Conservation (phyloP, 2,329 filamentous ascomycete genomes). For the Aschersonia sp. region DNA sequence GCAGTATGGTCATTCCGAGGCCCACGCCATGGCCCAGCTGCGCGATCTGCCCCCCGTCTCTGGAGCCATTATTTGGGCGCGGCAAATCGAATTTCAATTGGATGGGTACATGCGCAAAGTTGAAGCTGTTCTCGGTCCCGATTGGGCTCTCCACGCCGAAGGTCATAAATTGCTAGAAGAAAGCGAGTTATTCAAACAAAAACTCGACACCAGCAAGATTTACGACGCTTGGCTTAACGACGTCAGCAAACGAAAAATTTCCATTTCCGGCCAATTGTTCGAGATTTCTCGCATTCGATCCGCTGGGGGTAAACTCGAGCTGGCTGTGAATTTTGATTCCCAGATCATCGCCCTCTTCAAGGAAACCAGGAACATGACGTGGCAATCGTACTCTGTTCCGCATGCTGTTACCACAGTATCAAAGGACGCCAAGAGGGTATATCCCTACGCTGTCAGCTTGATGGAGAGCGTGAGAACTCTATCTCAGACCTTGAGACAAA, state of each 20-base stretch:
- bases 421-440: constrained; percentile 97
- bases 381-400: constrained; percentile 89
- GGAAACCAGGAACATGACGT: constrained; percentile 88
- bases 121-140: constrained; percentile 89
- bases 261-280: constrained; percentile 85
- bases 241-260: constrained; percentile 75
- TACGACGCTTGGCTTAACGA: constrained; percentile 94
- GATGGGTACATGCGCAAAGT: constrained; percentile 98
- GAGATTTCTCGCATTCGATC: constrained; percentile 77
- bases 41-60: constrained; percentile 92
- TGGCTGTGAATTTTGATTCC: constrained; percentile 90
- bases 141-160: constrained; percentile 89
- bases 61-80: constrained; percentile 93
- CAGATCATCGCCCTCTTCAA: constrained; percentile 98
- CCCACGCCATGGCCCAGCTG: constrained; percentile 94
- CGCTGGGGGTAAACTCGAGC: constrained; percentile 76
- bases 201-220: constrained; percentile 84
- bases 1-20: constrained; percentile 95
- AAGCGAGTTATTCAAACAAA: constrained; percentile 87
- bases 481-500: constrained; percentile 73
- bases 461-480: constrained; percentile 98
- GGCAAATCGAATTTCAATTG: constrained; percentile 91
- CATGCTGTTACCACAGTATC: constrained; percentile 91
- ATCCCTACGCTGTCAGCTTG: constrained; percentile 91
- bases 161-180: constrained; percentile 88